Evolutionary conservation across 164 flowering plant species (phyloP).

Genomic region (Chimonanthus salicifolius): DNA sequence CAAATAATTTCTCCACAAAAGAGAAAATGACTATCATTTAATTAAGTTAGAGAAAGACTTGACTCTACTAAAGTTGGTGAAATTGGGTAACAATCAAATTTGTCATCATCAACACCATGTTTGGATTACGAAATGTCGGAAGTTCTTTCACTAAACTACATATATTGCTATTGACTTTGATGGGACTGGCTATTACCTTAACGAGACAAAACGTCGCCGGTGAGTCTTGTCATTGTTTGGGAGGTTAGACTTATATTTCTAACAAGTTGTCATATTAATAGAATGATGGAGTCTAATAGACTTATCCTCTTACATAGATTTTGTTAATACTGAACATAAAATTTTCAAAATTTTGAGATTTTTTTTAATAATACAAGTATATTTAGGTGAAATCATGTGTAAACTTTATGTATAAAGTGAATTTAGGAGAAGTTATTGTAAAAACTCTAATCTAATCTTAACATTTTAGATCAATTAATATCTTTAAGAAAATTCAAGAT

Average conservation of each 20-base stretch:
- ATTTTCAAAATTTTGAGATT: background rate
- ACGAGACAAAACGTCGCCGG: background rate
- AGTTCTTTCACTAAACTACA: too few relatives aligned
- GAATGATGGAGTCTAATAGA: background rate
- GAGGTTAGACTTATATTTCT: background rate
- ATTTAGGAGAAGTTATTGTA: too few relatives aligned
- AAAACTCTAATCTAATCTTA: too few relatives aligned
- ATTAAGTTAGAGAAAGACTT: too few relatives aligned
- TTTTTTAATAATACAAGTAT: too few relatives aligned
- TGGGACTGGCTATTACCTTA: background rate
- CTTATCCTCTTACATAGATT: background rate
- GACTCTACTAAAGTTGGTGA: too few relatives aligned
- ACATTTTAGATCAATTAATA: too few relatives aligned
- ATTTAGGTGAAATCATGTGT: background rate
- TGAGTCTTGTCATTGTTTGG: background rate
- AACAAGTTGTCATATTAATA: background rate
- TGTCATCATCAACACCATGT: too few relatives aligned
- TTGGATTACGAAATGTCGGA: too few relatives aligned
- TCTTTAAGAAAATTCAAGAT: background rate
- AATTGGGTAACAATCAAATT: too few relatives aligned
- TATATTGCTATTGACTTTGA: background rate
- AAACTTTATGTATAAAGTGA: background rate
- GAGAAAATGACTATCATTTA: too few relatives aligned
- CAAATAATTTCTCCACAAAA: too few relatives aligned
- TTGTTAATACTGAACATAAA: background rate